These are phyloP conservation scores for Hortaea sp. DNA, from an alignment of 2,329 filamentous ascomycete species.

Conservation along the genomic window DNA sequence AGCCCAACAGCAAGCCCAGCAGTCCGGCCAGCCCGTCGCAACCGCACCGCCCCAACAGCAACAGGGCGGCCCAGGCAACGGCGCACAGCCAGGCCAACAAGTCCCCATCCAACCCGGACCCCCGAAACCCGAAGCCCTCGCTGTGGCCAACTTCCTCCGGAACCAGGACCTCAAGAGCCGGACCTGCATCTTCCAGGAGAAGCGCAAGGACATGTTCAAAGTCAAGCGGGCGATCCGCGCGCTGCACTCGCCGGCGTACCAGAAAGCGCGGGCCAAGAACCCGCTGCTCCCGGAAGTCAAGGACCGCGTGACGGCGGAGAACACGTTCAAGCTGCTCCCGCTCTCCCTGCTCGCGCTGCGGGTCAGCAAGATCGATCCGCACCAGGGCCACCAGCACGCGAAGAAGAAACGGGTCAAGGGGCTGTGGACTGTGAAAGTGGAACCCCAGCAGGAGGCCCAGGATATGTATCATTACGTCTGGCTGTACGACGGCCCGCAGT, in stretches of 20 bases:
- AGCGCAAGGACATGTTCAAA: slow-evolving; percentile 97
- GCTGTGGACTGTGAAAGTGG: slow-evolving; percentile 89
- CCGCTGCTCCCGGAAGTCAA: slow-evolving; percentile 77
- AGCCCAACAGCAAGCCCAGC: slow-evolving; percentile 26
- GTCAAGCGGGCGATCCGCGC: slow-evolving; percentile 94
- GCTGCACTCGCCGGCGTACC: slow-evolving; percentile 78
- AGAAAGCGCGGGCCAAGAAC: slow-evolving; percentile 82
- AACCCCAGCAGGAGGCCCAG: slow-evolving; percentile 82
- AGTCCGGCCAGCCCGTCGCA: too few species aligned
- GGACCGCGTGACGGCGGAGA: slow-evolving; percentile 80
- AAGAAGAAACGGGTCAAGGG: slow-evolving; percentile 90
- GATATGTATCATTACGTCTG: slow-evolving; percentile 93
- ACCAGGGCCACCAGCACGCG: slow-evolving; percentile 59
- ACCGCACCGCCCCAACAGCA: slow-evolving; percentile 20
- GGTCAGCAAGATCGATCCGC: slow-evolving; percentile 70
- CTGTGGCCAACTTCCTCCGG: slow-evolving; percentile 79
- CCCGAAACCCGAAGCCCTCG: slow-evolving; percentile 78
- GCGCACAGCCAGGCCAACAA: slow-evolving; percentile 40
- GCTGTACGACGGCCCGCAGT: slow-evolving; percentile 88
- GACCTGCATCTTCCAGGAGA: slow-evolving; percentile 88
- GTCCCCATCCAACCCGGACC: slow-evolving; percentile 67
- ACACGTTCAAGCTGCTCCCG: slow-evolving; percentile 88
- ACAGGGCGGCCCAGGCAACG: slow-evolving; percentile 26
- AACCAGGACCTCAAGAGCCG: slow-evolving; percentile 77
- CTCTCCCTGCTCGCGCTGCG: slow-evolving; percentile 88